A percentile compares a stretch with the other conserved stretches of the same genome.
These are phyloP conservation scores for Dothistroma pini DNA, from an alignment of 2,329 filamentous ascomycete species.

Conservation along the genomic window DNA sequence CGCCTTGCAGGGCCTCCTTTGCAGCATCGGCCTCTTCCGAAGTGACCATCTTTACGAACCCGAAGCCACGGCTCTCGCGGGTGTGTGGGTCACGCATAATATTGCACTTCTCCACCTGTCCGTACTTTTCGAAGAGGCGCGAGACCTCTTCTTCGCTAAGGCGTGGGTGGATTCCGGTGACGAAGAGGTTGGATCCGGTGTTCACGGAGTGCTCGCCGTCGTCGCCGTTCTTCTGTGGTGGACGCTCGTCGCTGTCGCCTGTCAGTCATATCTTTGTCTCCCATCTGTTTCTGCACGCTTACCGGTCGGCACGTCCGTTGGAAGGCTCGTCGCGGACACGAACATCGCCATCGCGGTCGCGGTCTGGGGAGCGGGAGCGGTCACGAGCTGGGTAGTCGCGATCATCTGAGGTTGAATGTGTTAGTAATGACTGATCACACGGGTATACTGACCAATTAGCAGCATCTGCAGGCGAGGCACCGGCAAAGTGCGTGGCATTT, in stretches of 20 bases:
- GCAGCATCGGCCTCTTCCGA: conserved; percentile 94
- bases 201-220: conserved; percentile 74
- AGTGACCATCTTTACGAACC: conserved; percentile 98
- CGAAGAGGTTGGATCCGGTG: conserved; percentile 96
- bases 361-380: conserved; percentile 58
- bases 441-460: not conserved
- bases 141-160: conserved; percentile 86
- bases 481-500: not conserved
- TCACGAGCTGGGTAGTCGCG: conserved; percentile 58
- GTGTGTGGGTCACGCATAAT: conserved; percentile 99
- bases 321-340: conserved; percentile 60
- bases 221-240: conserved; percentile 40
- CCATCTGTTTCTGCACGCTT: conserved; percentile 24
- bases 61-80: conserved; percentile 97
- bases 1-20: conserved; percentile 92
- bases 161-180: conserved; percentile 94
- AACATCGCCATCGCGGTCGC: conserved; percentile 45
- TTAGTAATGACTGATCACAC: conserved; percentile 10
- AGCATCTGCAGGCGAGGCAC: not conserved
- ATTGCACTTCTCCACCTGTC: conserved; percentile 97
- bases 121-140: conserved; percentile 97
- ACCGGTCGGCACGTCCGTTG: conserved; percentile 57
- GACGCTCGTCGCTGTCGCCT: conserved; percentile 44
- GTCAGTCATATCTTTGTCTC: conserved; percentile 17
- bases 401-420: conserved; percentile 46